Evolutionary conservation across 78 protist genomes (phyloP).

Genomic region (Cavenderia fasciculata): DNA sequence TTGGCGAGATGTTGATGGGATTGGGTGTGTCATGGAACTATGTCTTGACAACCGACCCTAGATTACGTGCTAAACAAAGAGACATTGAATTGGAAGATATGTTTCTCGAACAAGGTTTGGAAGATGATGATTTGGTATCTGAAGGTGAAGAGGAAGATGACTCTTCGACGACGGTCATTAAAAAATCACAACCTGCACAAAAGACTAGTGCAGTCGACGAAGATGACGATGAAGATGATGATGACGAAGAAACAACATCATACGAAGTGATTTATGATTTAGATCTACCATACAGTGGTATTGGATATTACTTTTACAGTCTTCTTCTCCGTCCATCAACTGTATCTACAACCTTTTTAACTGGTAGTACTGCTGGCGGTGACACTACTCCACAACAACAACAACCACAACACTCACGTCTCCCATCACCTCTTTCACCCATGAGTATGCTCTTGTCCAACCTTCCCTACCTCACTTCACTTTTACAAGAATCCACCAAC

Average conservation of each 20-base stretch:
- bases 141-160: neutral
- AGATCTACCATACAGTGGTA: constrained; percentile 44
- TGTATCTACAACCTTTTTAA: too few relatives aligned
- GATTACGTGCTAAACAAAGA: constrained; percentile 50
- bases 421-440: constrained; percentile 40
- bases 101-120: constrained; percentile 69
- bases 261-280: constrained; percentile 29
- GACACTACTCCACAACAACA: constrained; percentile 6
- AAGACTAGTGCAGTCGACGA: neutral
- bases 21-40: constrained; percentile 38
- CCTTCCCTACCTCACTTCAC: constrained; percentile 38
- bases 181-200: neutral
- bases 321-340: constrained; percentile 30
- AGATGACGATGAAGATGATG: constrained; percentile 21
- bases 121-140: constrained; percentile 44
- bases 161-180: too few relatives aligned
- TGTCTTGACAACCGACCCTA: constrained; percentile 27
- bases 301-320: constrained; percentile 36
- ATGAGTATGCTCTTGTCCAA: constrained; percentile 10
- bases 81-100: constrained; percentile 66
- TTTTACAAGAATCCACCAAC: constrained; percentile 26
- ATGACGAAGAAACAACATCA: constrained; percentile 1
- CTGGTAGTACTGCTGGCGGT: neutral
- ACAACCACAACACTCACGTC: neutral
- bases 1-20: constrained; percentile 9